Conservation (phyloP, 2,329 filamentous ascomycete species). For the Botrytis paeoniae region DNA sequence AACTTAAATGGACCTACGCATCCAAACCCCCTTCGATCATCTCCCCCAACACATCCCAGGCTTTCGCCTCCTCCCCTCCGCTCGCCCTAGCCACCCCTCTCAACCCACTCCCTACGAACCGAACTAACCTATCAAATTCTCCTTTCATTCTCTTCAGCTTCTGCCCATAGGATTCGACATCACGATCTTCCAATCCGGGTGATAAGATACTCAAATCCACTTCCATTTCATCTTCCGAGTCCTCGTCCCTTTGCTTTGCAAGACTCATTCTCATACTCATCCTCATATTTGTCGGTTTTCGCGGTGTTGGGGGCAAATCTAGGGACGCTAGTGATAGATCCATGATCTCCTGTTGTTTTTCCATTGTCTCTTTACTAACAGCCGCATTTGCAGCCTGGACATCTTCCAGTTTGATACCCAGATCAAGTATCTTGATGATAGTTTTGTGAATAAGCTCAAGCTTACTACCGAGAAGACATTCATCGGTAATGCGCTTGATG, state of each 20-base stretch:
- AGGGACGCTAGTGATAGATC: constrained; percentile 36
- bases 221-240: constrained; percentile 34
- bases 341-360: constrained; percentile 34
- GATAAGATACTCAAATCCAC: constrained; percentile 40
- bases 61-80: constrained; percentile 51
- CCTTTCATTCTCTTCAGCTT: constrained; percentile 55
- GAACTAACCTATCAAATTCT: constrained; percentile 63
- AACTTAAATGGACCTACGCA: neutral
- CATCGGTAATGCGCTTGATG: constrained; percentile 59
- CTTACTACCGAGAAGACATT: constrained; percentile 66
- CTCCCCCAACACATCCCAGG: constrained; percentile 81
- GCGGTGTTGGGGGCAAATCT: constrained; percentile 35
- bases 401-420: constrained; percentile 68
- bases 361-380: constrained; percentile 26
- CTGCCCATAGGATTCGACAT: constrained; percentile 46
- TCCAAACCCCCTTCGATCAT: constrained; percentile 60
- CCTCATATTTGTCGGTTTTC: constrained; percentile 30
- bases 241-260: neutral
- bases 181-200: constrained; percentile 32
- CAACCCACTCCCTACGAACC: constrained; percentile 71
- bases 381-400: constrained; percentile 44
- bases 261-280: constrained; percentile 36
- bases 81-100: constrained; percentile 73
- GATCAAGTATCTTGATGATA: constrained; percentile 72
- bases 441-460: constrained; percentile 68